Evolutionary conservation across 2,329 filamentous ascomycete species (phyloP), one percentile per base, ranked within the genome.

Genomic region (Nemania abortiva): DNA sequence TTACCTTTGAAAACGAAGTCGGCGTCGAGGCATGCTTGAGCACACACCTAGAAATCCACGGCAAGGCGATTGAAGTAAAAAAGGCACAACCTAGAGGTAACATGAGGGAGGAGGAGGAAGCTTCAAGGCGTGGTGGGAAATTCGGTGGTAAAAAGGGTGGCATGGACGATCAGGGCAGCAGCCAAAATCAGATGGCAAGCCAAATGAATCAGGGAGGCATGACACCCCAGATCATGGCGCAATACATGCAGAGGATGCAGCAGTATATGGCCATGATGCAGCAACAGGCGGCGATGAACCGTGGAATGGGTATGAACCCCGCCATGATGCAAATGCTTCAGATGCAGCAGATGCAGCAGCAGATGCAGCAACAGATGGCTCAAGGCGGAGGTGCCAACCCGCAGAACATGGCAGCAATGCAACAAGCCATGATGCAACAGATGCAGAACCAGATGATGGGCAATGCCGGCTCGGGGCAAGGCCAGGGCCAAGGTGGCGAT

Each of bases 191-290:
- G 68, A 79, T 79, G 77, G 69, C 64, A 39, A 74, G 18, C 60
- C 77, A 76, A 62, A 77, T 78, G 77, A 74, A 72, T 45, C 78
- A 79, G 64, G 76, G 76, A 34, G 75, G 92, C 71, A 97, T 98
- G 92, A 97, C 93, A 22, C 95, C 95, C 0, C 94, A 97, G 77
- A 91, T 97, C 85, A 98, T 98, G 94, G 96, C 96, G 2, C 95
- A 98, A 80, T 98, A 98, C 83, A 97, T 96, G 90, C 94, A 97
- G 80, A 90, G 95, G 56, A 98, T 99, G 95, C 96, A 99, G 81
- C 93, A 97, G 79, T 97, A 97, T 82, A 97, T 98, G 81, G 87
- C 91, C 66, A 91, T 97, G 88, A 96, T 97, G 93, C 94, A 97
- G 81, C 93, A 95, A 77, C 92, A 96, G 79, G 93, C 97, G 88